Conservation (phyloP, 495 filamentous ascomycete species). For the Cetradonia linearis region DNA sequence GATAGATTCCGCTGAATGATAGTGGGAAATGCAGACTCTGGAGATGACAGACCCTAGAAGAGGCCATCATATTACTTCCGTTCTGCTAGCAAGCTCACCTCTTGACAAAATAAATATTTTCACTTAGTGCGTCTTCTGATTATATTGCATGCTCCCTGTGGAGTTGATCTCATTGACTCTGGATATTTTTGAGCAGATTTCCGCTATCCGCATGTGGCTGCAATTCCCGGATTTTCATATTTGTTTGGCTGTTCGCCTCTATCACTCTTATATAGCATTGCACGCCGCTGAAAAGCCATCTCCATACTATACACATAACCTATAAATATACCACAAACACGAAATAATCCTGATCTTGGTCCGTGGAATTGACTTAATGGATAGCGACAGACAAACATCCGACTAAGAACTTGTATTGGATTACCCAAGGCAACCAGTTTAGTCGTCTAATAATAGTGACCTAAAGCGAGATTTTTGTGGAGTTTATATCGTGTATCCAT, state of each 20-base stretch:
- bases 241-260: not conserved
- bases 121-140: not conserved
- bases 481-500: too few species aligned
- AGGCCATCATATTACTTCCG: constrained; percentile 16
- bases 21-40: constrained; percentile 12
- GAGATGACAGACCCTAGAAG: constrained; percentile 14
- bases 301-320: not conserved
- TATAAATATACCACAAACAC: not conserved
- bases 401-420: too few species aligned
- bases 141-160: not conserved
- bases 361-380: not conserved
- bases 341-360: not conserved
- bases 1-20: constrained; percentile 10
- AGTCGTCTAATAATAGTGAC: too few species aligned
- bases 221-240: not conserved
- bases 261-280: not conserved
- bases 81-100: constrained; percentile 15
- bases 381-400: not conserved
- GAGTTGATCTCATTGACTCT: not conserved
- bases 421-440: too few species aligned
- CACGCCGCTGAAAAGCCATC: not conserved
- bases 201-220: not conserved
- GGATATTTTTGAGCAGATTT: not conserved
- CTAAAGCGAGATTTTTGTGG: too few species aligned
- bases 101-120: constrained; percentile 8